Evolutionary conservation across 768 basidiomycete species (phyloP).

Genomic region (Xanthoconium stramineum): DNA sequence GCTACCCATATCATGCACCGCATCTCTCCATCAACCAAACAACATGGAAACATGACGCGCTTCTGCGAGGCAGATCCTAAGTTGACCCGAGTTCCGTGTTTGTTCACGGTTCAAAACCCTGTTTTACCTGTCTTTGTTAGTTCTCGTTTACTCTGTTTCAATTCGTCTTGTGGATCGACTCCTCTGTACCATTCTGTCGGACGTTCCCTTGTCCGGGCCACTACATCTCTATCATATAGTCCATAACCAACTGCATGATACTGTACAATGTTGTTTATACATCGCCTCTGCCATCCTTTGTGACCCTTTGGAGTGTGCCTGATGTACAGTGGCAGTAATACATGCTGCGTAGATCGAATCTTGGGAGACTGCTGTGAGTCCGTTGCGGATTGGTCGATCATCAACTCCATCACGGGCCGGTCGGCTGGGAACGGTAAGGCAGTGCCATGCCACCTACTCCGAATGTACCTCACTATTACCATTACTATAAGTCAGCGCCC

Average conservation of each 20-base stretch:
- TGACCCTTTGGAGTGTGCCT: constrained; percentile 19
- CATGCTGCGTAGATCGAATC: constrained; percentile 12
- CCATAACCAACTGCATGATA: constrained; percentile 27
- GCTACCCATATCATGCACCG: constrained; percentile 41
- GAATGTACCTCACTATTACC: constrained; percentile 24
- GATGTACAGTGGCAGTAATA: constrained; percentile 19
- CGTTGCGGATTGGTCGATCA: constrained; percentile 3
- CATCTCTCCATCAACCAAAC: constrained; percentile 36
- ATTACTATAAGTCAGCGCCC: constrained; percentile 27
- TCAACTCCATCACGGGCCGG: constrained; percentile 21
- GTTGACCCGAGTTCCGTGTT: neutral
- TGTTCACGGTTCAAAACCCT: neutral
- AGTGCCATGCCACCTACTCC: constrained; percentile 25
- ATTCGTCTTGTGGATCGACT: constrained; percentile 17
- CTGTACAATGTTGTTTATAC: constrained; percentile 34
- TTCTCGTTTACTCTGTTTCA: constrained; percentile 5
- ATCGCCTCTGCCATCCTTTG: constrained; percentile 9
- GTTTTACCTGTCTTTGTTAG: neutral
- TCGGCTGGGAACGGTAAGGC: constrained; percentile 14
- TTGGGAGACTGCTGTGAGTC: constrained; percentile 5
- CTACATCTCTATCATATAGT: constrained; percentile 29
- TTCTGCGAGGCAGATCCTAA: constrained; percentile 36
- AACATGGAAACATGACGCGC: constrained; percentile 46
- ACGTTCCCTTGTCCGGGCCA: constrained; percentile 1
- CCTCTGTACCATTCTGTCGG: constrained; percentile 23